Base-by-base conservation (phyloP, 805 yeast genomes). In the Wickerhamomyces pijperi region DNA sequence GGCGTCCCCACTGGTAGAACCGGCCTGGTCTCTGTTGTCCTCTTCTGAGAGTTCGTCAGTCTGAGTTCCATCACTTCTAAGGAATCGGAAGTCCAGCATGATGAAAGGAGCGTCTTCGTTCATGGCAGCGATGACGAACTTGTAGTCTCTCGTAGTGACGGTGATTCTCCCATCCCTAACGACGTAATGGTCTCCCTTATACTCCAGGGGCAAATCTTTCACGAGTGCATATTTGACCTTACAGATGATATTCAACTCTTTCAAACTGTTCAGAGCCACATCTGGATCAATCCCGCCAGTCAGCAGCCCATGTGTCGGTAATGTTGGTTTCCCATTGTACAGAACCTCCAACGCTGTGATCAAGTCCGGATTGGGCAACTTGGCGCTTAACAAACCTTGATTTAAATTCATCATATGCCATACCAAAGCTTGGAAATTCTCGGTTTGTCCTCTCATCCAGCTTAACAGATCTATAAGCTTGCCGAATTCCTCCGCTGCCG, bases 331-430 rank as follows among this genome's bases (percentile, higher is more conserved):
- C 3, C 95, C 94, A 32, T 73, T 67, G 32, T 77, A 73, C 39
- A 88, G 65, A 0, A 92, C 95, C 54, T 90, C 94, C 47, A 90
- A 63, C 1, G 95, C 85, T 0, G 97, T 88, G 19, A 78, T 70
- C 17, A 92, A 58, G 59, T 92, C 99, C 0, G 95, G 92, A 56
- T 86, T 85, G 5, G 96, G 95, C 39, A 90, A 62, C 52, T 94
- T 88, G 0, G 98, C 97, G 21, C 87, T 83, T 1, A 86, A 73
- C 46, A 83, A 59, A n/a, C 80, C 74, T 38, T 76, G 73, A 46
- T 78, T 83, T 19, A 82, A 63, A n/a, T 68, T 67, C 45, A 78
- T 82, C 32, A 87, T 63, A 12, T 82, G 78, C 61, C 78, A 71
- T 16, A 81, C 73, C 32, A 61, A 78, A 50, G 68, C 76, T 42